Evolutionary conservation across 1,284 basidiomycete genomes (phyloP).

Genomic region (Cryptococcus deneoformans): DNA sequence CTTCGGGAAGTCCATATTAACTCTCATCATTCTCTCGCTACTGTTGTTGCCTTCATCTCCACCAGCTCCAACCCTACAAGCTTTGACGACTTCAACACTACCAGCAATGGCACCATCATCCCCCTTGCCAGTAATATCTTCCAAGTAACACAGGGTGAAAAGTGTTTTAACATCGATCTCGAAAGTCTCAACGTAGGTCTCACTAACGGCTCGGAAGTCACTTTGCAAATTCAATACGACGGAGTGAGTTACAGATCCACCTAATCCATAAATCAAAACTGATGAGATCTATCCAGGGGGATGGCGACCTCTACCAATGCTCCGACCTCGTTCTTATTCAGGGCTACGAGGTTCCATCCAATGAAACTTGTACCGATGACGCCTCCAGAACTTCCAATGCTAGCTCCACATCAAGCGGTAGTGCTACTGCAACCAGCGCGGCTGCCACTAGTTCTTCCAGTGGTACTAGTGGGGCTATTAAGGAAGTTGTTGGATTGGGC

Average conservation of each 20-base stretch:
- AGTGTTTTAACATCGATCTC: constrained; percentile 64
- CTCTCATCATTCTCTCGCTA: constrained; percentile 30
- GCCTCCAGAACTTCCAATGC: constrained; percentile 4
- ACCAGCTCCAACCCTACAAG: constrained; percentile 58
- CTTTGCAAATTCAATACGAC: constrained; percentile 34
- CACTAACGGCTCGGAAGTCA: constrained; percentile 49
- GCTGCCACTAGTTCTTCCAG: constrained; percentile 2
- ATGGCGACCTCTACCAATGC: constrained; percentile 69
- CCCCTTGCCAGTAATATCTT: constrained; percentile 55
- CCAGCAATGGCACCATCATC: constrained; percentile 38
- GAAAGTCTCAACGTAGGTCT: constrained; percentile 52
- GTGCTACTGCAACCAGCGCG: background rate
- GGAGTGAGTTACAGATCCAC: constrained; percentile 27
- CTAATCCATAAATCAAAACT: too few relatives aligned
- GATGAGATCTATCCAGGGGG: constrained; percentile 52
- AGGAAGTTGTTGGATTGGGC: constrained; percentile 3
- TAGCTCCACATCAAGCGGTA: constrained; percentile 7
- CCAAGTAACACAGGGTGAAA: constrained; percentile 55
- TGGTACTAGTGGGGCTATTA: constrained; percentile 5
- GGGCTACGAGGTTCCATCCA: constrained; percentile 52
- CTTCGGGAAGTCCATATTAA: constrained; percentile 28
- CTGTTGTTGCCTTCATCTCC: constrained; percentile 58
- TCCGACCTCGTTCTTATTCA: constrained; percentile 65
- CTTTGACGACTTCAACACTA: constrained; percentile 60
- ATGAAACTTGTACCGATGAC: constrained; percentile 50